Base-by-base conservation (phyloP, 148 eudicot species). In the Dianthus caryophyllus region DNA sequence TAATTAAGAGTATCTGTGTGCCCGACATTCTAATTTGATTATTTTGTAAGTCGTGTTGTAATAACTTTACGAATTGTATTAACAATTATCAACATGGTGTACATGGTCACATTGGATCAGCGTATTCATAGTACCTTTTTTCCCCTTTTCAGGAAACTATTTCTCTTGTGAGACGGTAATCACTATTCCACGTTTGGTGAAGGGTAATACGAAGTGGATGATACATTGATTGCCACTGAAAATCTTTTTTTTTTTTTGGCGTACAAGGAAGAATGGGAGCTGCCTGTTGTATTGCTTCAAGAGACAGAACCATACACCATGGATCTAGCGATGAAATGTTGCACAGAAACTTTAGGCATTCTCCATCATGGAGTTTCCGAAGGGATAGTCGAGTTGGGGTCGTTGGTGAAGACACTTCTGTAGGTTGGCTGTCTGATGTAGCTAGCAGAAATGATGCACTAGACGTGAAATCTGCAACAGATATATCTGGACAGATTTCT, bases 301-400 rank as follows among this genome's bases (percentile, higher is more conserved):
- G 78, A 77, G 98, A 90, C 66, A 78, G 81, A 81, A 81, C 85
- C 63, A 78, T 88, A 76, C 83, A 79, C 41, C 84, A 76, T 72
- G 86, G 85, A 78, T 66, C 97, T 25, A 71, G 72, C 49, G 71
- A 74, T 57, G 98, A 94, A 24, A 56, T 74, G 75, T 30, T 76
- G 61, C 83, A 77, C 57, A 84, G 98, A 73, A 85, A 86, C 75
- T 67, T 73, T 26, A 77, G 90, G 68, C 76, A 86, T 66, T 94
- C 98, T 13, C 97, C 98, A 47, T 80, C 96, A 8, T 94, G 98
- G 98, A 94, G 98, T 79, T 83, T 94, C 73, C 84, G 88, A 30
- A 83, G 97, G 98, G 98, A 94, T 79, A 94, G 87, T 73, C 82
- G 97, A 75, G 90, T 88, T 27, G 80, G 97, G 52, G 96, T 86